Evolutionary conservation across 371 early-diverging fungal species (phyloP), one percentile per base, ranked within the genome.

Genomic region (Ordospora pajunii): DNA sequence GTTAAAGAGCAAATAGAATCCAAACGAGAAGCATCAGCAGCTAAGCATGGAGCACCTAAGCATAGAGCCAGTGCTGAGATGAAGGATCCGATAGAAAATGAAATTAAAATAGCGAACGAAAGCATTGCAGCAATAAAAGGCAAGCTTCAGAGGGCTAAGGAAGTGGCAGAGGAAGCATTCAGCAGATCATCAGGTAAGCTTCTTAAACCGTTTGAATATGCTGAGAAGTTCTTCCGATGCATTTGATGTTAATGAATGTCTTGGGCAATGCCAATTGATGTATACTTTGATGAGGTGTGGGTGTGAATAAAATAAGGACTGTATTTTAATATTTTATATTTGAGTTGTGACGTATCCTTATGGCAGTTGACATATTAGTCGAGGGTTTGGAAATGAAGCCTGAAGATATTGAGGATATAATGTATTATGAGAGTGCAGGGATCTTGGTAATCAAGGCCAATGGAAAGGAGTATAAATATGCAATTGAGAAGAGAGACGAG

Each of bases 381-480:
- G 51, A 64, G 63, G 27, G 48, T 51, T 19, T 8, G 14, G 48
- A 51, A 8, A 19, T 72, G 19, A 72, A 50, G 22, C 22, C 27
- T 32, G 73, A 72, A 50, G 73, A 72, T 32, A 43, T 72, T 40
- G 51, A 64, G 27, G 32, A 45, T 9, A 40, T 72, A 19, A 40
- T 62, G 43, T 72, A 72, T 48, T 42, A 19, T n/a, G 37, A 49
- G 21, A 22, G 10, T 14, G 6, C 37, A 25, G 49, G 37, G 23
- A 40, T 50, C 21, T 1, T 64, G 19, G 17, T 63, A 32, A 19
- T 51, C 40, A 64, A 17, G 50, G 48, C 37, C 2, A 22, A 12
- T 50, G 58, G 58, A 58, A 72, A 64, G 25, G 64, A 42, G 50
- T 37, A 63, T 43, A 52, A 40, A 50, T 72, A 72, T 19, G 49